phyloP scores from a whole-genome alignment of 164 flowering plant genomes.

The Litsea cubeba region DNA sequence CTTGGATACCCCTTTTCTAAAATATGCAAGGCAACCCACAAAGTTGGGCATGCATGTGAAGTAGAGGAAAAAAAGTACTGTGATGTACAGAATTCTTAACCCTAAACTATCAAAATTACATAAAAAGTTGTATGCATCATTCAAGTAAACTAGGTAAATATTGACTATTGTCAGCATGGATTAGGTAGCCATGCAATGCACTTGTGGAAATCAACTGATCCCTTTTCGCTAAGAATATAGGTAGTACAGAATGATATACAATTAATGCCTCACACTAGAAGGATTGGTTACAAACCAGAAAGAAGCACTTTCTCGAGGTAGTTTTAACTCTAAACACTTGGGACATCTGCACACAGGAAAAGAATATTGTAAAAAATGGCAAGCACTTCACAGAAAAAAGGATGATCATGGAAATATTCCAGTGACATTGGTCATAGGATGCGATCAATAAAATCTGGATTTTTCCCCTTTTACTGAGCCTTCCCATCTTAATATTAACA shows the following conservation, averaged over 20 bases:
- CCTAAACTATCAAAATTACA: too few species aligned
- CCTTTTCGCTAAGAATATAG: not conserved
- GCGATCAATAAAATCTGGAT: too few species aligned
- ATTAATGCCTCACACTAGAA: not conserved
- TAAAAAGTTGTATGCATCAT: too few species aligned
- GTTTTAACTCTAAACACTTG: slow-evolving; percentile 81
- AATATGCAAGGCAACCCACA: not conserved
- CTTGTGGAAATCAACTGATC: not conserved
- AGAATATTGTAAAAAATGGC: not conserved
- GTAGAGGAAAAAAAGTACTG: not conserved
- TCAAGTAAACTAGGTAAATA: not conserved
- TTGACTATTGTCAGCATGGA: not conserved
- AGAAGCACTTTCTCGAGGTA: slow-evolving; percentile 83
- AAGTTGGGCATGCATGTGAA: not conserved
- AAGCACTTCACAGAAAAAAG: not conserved
- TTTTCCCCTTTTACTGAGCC: not conserved
- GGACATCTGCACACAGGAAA: slow-evolving; percentile 67
- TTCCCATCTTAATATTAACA: not conserved
- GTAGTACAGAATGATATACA: not conserved
- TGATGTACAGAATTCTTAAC: not conserved
- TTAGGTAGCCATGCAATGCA: not conserved
- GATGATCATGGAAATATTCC: not conserved
- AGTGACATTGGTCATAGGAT: too few species aligned
- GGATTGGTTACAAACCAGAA: slow-evolving; percentile 65
- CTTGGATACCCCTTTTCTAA: too few species aligned